Evolutionary conservation across 306 rosid species (phyloP), one percentile per base, ranked within the genome.

Genomic region (Aeschynomene evenia): DNA sequence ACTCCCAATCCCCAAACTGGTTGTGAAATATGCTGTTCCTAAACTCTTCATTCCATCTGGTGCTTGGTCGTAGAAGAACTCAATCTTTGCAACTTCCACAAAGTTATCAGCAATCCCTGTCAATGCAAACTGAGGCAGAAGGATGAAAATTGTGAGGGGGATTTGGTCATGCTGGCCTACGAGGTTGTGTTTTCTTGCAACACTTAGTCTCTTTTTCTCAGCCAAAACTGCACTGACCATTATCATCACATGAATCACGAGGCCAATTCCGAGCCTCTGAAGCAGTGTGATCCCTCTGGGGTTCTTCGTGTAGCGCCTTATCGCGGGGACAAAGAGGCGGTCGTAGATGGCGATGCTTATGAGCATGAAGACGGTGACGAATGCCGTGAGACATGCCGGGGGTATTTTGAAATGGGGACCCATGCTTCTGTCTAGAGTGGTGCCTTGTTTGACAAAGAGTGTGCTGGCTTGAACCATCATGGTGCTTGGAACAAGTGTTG

Each of bases 221-320:
- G 65, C 76, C 0, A 88, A 74, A 60, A 52, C 75, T 34, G 96
- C 90, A 46, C 37, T 63, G 60, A 82, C 37, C 91, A 82, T 75
- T 76, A 86, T 50, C 7, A 74, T 33, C 59, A 66, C 20, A 22
- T 90, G 85, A 14, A 93, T 4, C 22, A 79, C 81, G 16, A 93
- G 86, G 42, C 98, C 93, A 55, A 76, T 75, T 26, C 93, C 90
- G 22, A 92, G 73, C 79, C 98, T 86, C 50, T 89, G 93, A 9
- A 88, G 86, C 78, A 90, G n/a, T 56, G 98, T 80, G 78, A 93
- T 86, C 33, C 98, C 98, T 71, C 93, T 77, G 2, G 97, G 96
- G 75, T 90, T 93, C 22, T 75, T 84, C 1, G 96, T 90, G 80
- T 82, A 90, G 52, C 9, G 77, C 0, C 81, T 77, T 12, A 80